phyloP scores from a whole-genome alignment of 257 asterid genomes.

The Plectranthus barbatus region DNA sequence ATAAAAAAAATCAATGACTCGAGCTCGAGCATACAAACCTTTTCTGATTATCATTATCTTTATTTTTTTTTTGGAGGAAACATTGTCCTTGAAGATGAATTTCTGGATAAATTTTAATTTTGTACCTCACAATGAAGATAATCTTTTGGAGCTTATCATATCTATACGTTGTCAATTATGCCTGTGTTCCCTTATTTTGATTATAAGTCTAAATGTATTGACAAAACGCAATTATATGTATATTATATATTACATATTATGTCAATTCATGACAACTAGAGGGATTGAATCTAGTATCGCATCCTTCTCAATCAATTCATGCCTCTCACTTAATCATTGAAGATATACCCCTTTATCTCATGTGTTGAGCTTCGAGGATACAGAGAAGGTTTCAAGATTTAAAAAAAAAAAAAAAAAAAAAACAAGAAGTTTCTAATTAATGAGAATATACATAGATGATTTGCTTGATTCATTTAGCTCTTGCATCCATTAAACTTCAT shows the following conservation, averaged over 20 bases:
- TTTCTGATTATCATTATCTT: too few species aligned
- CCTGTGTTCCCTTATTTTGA: background rate
- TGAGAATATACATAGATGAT: too few species aligned
- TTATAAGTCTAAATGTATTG: background rate
- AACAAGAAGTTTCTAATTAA: background rate
- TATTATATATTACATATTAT: slow-evolving; percentile 23
- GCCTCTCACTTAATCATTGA: slow-evolving; percentile 33
- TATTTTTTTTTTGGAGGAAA: background rate
- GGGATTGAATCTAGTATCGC: slow-evolving; percentile 33
- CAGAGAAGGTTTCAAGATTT: background rate
- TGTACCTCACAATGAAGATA: slow-evolving; percentile 1
- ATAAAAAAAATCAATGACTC: background rate
- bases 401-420: too few species aligned
- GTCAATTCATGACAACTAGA: slow-evolving; percentile 39
- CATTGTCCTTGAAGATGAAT: background rate
- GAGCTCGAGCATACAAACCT: background rate
- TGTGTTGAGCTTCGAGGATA: background rate
- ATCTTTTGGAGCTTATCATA: background rate
- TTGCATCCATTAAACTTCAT: too few species aligned
- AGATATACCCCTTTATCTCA: slow-evolving; percentile 37
- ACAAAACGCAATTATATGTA: slow-evolving; percentile 12
- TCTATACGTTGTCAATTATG: background rate
- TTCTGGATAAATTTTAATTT: background rate
- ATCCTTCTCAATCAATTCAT: slow-evolving; percentile 34
- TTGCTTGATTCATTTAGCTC: too few species aligned